These are phyloP conservation scores for Trichophyton schoenleinii DNA, from an alignment of 2,329 filamentous ascomycete genomes.

Conservation along the genomic window DNA sequence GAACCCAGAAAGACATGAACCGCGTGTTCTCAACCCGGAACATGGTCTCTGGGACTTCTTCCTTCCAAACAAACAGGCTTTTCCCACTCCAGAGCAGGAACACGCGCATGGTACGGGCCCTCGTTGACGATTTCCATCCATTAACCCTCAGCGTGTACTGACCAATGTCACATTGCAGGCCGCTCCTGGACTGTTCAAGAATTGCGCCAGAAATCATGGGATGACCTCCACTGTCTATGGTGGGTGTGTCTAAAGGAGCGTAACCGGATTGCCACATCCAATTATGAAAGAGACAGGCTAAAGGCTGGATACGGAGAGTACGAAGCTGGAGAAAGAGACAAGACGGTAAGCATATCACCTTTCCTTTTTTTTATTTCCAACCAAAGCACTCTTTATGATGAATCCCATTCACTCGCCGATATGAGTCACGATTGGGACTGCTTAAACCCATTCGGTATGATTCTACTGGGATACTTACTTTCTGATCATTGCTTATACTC, in stretches of 20 bases:
- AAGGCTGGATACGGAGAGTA: conserved; percentile 60
- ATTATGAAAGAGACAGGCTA: conserved; percentile 53
- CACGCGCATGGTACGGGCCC: conserved; percentile 48
- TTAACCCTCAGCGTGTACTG: not conserved
- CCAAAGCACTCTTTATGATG: conserved; percentile 14
- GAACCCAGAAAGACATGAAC: conserved; percentile 39
- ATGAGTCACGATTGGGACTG: conserved; percentile 18
- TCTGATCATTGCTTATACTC: conserved; percentile 6
- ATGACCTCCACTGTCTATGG: conserved; percentile 84
- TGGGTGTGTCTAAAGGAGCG: conserved; percentile 87
- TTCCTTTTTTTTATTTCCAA: not conserved
- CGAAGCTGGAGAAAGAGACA: conserved; percentile 53
- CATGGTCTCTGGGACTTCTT: conserved; percentile 96
- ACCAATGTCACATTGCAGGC: conserved; percentile 34
- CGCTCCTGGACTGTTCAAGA: conserved; percentile 76
- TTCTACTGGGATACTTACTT: conserved; percentile 5
- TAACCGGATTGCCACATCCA: conserved; percentile 74
- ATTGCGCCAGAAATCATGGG: conserved; percentile 79
- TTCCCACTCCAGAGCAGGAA: conserved; percentile 57
- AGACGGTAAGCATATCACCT: conserved; percentile 43
- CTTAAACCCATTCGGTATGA: conserved; percentile 19
- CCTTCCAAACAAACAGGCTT: conserved; percentile 52
- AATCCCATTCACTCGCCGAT: conserved; percentile 22
- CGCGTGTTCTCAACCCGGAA: conserved; percentile 48
- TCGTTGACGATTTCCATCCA: not conserved